Evolutionary conservation across 208 protist genomes (phyloP).

Genomic region (Trypanosoma platydactyli): DNA sequence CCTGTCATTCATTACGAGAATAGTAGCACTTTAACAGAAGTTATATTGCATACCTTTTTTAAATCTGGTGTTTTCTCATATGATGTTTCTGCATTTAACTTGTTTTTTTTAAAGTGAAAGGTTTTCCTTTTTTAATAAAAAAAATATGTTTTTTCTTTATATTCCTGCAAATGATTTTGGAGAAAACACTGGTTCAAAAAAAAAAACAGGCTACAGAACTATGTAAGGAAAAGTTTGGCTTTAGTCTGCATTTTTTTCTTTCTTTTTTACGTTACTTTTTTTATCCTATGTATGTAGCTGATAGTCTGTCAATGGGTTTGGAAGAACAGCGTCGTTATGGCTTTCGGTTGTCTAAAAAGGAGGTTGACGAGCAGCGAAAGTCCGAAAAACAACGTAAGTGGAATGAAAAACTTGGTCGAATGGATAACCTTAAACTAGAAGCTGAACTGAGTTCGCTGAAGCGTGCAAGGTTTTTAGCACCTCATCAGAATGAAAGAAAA

Average conservation of each 20-base stretch:
- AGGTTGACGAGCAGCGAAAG: conserved; percentile 41
- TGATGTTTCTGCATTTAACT: too few species aligned
- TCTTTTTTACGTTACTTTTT: neutral
- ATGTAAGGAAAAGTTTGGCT: too few species aligned
- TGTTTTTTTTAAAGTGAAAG: too few species aligned
- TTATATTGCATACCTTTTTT: neutral
- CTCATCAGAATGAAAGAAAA: conserved; percentile 73
- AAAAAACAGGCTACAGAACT: too few species aligned
- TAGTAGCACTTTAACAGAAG: too few species aligned
- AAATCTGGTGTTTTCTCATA: neutral
- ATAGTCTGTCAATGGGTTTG: neutral
- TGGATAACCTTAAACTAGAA: conserved; percentile 47
- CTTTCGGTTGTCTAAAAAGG: conserved; percentile 50
- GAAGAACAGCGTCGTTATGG: conserved; percentile 49
- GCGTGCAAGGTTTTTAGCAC: conserved; percentile 56
- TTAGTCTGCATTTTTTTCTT: neutral
- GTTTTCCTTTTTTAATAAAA: too few species aligned
- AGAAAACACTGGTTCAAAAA: too few species aligned
- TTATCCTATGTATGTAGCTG: neutral
- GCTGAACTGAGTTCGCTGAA: conserved; percentile 53
- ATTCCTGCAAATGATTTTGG: too few species aligned
- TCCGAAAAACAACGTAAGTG: conserved; percentile 56
- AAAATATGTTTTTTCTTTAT: too few species aligned
- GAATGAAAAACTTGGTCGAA: conserved; percentile 49
- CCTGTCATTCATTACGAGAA: too few species aligned